These are phyloP conservation scores for Fusarium circinatum DNA, from an alignment of 2,329 filamentous ascomycete genomes.

Conservation along the genomic window DNA sequence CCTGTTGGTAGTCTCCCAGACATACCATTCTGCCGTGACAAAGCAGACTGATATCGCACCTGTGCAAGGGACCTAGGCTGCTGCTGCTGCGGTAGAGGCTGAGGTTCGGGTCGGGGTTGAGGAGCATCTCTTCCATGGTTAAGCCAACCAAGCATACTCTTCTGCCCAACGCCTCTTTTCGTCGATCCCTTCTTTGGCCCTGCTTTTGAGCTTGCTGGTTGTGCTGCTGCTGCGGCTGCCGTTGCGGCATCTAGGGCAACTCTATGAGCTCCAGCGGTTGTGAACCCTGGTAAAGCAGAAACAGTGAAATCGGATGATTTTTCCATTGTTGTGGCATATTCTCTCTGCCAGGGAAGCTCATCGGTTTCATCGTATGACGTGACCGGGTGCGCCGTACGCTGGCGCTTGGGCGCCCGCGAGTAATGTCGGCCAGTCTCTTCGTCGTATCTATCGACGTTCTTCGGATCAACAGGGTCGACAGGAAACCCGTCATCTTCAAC, in stretches of 20 bases:
- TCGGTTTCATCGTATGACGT: slow-evolving; percentile 23
- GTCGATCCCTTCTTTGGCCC: slow-evolving; percentile 43
- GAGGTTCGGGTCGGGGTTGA: slow-evolving; percentile 14
- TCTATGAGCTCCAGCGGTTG: slow-evolving; percentile 68
- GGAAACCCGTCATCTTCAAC: slow-evolving; percentile 77
- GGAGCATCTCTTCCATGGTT: slow-evolving; percentile 36
- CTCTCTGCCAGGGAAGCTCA: slow-evolving; percentile 54
- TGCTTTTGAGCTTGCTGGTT: slow-evolving; percentile 27
- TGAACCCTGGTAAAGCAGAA: slow-evolving; percentile 67
- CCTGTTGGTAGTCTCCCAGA: neutral
- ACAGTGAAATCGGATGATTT: slow-evolving; percentile 68
- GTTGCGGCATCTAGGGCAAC: slow-evolving; percentile 46
- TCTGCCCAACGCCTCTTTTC: slow-evolving; percentile 52
- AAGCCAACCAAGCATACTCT: slow-evolving; percentile 56
- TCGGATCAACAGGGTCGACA: slow-evolving; percentile 63
- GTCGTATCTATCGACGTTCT: slow-evolving; percentile 41
- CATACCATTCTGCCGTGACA: slow-evolving; percentile 34
- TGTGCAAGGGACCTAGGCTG: slow-evolving; percentile 31
- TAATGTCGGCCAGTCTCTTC: slow-evolving; percentile 30
- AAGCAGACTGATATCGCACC: slow-evolving; percentile 43
- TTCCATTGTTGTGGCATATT: slow-evolving; percentile 71
- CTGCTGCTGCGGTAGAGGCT: slow-evolving; percentile 27
- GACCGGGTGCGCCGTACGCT: slow-evolving; percentile 38
- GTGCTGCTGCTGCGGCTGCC: slow-evolving; percentile 29
- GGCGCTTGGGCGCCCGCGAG: slow-evolving; percentile 44